These are phyloP conservation scores for Polychytrium aggregatum DNA, from an alignment of 192 early-diverging fungal genomes.

Conservation along the genomic window DNA sequence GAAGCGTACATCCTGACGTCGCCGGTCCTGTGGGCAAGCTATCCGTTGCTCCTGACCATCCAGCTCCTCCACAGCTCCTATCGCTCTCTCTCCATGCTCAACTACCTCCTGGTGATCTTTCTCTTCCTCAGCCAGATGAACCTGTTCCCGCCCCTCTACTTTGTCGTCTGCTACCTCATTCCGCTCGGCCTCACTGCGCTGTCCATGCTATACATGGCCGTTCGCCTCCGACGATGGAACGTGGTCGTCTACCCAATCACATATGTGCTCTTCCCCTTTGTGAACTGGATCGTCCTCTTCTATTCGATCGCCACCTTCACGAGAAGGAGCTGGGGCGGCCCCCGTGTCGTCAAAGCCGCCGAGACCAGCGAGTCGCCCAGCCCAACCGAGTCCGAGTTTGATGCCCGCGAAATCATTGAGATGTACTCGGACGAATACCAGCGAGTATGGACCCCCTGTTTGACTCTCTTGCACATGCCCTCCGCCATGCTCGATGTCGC, in stretches of 20 bases:
- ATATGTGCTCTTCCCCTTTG: conserved; percentile 11
- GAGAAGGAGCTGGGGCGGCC: conserved; percentile 18
- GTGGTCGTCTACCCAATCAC: conserved; percentile 13
- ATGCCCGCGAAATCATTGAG: conserved; percentile 9
- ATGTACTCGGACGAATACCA: conserved; percentile 26
- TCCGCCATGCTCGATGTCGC: too few species aligned
- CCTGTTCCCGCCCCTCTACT: background rate
- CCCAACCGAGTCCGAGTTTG: conserved; percentile 4
- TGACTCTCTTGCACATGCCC: too few species aligned
- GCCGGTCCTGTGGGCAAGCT: conserved; percentile 17
- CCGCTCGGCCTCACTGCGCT: conserved; percentile 16
- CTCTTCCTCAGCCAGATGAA: conserved; percentile 2
- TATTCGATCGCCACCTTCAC: conserved; percentile 12
- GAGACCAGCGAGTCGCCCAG: background rate
- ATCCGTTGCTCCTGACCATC: conserved; percentile 11
- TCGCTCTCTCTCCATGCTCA: conserved; percentile 10
- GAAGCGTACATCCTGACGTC: conserved; percentile 26
- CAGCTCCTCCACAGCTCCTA: conserved; percentile 10
- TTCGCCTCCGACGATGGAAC: conserved; percentile 7
- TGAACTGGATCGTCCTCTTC: conserved; percentile 8
- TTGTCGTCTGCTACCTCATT: conserved; percentile 1
- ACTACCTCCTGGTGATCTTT: conserved; percentile 11
- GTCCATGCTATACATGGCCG: conserved; percentile 9
- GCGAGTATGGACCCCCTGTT: conserved; percentile 6
- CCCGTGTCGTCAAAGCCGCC: conserved; percentile 1